Base-by-base conservation (phyloP, 208 protist genomes). In the Hexamita inflata region DNA sequence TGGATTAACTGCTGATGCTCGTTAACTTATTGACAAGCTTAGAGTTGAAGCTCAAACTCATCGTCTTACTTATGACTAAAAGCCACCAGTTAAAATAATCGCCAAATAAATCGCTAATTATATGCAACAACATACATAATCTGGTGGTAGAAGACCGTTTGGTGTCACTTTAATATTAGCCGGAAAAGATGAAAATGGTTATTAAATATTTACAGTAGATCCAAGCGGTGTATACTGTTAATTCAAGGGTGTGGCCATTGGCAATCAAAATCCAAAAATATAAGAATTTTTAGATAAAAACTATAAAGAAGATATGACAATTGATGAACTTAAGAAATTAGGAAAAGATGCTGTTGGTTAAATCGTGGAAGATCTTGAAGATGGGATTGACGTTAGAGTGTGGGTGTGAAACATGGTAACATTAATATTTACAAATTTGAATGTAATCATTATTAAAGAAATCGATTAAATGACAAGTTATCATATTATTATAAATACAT, bases 1-100 rank as follows among this genome's bases (percentile, higher is more conserved):
- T 34, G 77, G 77, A 28, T 61, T 80, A 1, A 77, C 77, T 59
- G 77, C 77, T 15, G 77, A 80, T 49, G 34, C 77, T 7, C 40
- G 77, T n/a, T n/a, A 80, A 9, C 41, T 80, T 32, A 42, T 80
- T n/a, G 60, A 66, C 30, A n/a, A 30, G 34, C 24, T 30, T 38
- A n/a, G 60, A 30, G 24, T 40, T 15, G 60, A 66, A 38, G 15
- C 24, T 38, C 60, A 66, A 38, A 30, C 60, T 13, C 34, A 40
- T 38, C 15, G 60, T 15, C 15, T 66, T 13, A 66, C 60, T 15
- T 66, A 66, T 38, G 60, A 66, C 30, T 15, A 24, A 15, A 15
- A 15, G 13, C 60, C 60, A 15, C 34, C 60, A 24, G 60, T 66
- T 24, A 30, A 66, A 30, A 38, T 38, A 7, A n/a, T 70, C 9